These are phyloP conservation scores for Lactifluus subvellereus DNA, from an alignment of 768 basidiomycete species.

Conservation along the genomic window DNA sequence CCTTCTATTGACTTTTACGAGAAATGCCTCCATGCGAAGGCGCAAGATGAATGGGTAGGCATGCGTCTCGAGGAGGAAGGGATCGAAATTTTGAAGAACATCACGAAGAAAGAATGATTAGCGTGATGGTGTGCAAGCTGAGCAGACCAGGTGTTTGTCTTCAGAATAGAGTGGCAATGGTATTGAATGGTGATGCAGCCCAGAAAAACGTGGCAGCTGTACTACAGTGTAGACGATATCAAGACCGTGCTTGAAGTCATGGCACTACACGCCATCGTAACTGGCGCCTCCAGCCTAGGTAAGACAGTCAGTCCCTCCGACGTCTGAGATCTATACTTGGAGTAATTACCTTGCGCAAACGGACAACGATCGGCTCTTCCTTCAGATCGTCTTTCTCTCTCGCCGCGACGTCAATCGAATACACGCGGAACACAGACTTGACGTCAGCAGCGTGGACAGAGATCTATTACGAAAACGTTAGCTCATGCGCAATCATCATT, in stretches of 20 bases:
- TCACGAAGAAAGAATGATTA: slow-evolving; percentile 25
- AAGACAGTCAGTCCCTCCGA: slow-evolving; percentile 13
- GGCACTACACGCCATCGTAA: slow-evolving; percentile 73
- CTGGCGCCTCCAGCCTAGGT: slow-evolving; percentile 78
- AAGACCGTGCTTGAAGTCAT: neutral
- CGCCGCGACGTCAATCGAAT: slow-evolving; percentile 85
- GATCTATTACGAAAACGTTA: slow-evolving; percentile 47
- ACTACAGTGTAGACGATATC: neutral
- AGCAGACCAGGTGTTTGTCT: neutral
- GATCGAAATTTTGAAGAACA: slow-evolving; percentile 53
- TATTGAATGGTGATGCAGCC: neutral
- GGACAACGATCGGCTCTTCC: slow-evolving; percentile 78
- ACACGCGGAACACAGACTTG: slow-evolving; percentile 69
- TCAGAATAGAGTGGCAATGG: neutral
- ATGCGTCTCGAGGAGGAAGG: slow-evolving; percentile 73
- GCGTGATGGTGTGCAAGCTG: neutral
- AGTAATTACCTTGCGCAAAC: slow-evolving; percentile 68
- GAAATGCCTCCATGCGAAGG: slow-evolving; percentile 68
- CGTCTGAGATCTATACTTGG: slow-evolving; percentile 25
- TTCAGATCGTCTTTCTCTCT: slow-evolving; percentile 77
- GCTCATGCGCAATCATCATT: slow-evolving; percentile 14
- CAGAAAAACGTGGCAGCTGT: neutral
- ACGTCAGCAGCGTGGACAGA: slow-evolving; percentile 90
- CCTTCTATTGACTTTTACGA: slow-evolving; percentile 92
- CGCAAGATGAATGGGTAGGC: slow-evolving; percentile 83